Base-by-base conservation (phyloP, 108 stramenopile genomes). In the Nitzschia sp. region DNA sequence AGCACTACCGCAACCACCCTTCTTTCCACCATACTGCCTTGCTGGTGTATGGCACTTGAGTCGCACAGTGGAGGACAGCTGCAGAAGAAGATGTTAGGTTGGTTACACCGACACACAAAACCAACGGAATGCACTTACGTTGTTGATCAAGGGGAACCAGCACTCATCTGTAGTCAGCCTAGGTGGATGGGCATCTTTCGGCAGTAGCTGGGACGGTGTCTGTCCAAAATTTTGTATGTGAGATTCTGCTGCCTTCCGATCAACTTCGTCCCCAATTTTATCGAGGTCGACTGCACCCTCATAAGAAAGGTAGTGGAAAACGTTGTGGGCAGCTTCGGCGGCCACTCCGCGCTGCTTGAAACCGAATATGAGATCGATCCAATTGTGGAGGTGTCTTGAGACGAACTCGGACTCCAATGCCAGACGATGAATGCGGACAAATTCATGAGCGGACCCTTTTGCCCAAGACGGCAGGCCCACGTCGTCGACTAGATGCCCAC, bases 401-500 rank as follows among this genome's bases (percentile, higher is more conserved):
- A 98, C 97, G 67, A 95, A 88, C 11, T 97, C 96, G 25, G 87
- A 89, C 68, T 99, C 98, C 14, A 99, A 73, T 11, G 98, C 98
- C 52, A 90, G 73, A 21, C 94, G 85, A 61, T 96, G 87, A 17
- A 97, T 73, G 8, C 93, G 89, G 10, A 98, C 81, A 67, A 99
- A 99, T 41, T 96, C 96, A 58, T 86, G 74, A 12, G 97, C 76
- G 44, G 91, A 92, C 39, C 90, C 90, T 41, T 88, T 88, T 0
- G 97, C 96, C 98, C 98, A 99, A 6, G 96, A 95, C 20, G 98
- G 98, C 21, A 99, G 65, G n/a, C 76, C 75, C n/a, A 99, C 96
- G 63, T 95, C 84, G 53, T 83, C 77, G 17, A 99, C 86, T 12
- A 50, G 57, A 1, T 52, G 69, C 15, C 85, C 85, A 15, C 65